Evolutionary conservation across 768 basidiomycete species (phyloP).

Genomic region (Nevesoporus exiguus): DNA sequence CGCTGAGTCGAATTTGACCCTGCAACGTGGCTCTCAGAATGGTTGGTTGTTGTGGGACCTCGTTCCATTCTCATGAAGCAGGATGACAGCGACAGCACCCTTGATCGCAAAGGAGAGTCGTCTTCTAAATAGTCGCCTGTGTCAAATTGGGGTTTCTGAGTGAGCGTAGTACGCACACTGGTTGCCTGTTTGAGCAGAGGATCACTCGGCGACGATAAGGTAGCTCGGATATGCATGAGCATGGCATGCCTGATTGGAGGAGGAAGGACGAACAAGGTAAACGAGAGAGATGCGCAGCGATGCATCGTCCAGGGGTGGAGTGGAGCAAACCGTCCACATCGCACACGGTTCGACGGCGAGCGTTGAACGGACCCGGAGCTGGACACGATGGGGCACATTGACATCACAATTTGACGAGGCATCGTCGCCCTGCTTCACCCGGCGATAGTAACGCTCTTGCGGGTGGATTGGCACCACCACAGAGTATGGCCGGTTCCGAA

Average conservation of each 20-base stretch:
- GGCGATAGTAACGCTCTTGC: background rate
- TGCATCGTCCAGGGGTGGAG: slow-evolving; percentile 3
- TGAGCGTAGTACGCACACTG: slow-evolving; percentile 3
- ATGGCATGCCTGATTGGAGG: slow-evolving; percentile 6
- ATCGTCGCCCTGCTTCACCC: background rate
- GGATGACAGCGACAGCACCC: slow-evolving; percentile 21
- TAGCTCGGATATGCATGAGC: slow-evolving; percentile 13
- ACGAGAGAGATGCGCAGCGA: slow-evolving; percentile 2
- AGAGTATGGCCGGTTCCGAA: background rate
- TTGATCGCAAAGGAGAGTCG: slow-evolving; percentile 24
- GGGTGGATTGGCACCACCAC: background rate
- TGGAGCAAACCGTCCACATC: slow-evolving; percentile 6
- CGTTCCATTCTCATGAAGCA: slow-evolving; percentile 31
- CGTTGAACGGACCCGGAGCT: background rate
- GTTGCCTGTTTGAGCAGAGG: background rate
- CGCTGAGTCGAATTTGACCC: slow-evolving; percentile 29
- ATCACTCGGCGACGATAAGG: slow-evolving; percentile 2
- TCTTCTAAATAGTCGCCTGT: slow-evolving; percentile 20
- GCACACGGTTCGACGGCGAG: background rate
- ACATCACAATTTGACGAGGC: slow-evolving; percentile 7
- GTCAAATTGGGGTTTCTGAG: slow-evolving; percentile 20
- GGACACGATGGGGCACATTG: background rate
- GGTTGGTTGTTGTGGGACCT: slow-evolving; percentile 19
- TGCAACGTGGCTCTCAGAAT: slow-evolving; percentile 23
- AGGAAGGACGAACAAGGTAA: background rate